Evolutionary conservation across 1,284 basidiomycete species (phyloP).

Genomic region (Malassezia obtusa): DNA sequence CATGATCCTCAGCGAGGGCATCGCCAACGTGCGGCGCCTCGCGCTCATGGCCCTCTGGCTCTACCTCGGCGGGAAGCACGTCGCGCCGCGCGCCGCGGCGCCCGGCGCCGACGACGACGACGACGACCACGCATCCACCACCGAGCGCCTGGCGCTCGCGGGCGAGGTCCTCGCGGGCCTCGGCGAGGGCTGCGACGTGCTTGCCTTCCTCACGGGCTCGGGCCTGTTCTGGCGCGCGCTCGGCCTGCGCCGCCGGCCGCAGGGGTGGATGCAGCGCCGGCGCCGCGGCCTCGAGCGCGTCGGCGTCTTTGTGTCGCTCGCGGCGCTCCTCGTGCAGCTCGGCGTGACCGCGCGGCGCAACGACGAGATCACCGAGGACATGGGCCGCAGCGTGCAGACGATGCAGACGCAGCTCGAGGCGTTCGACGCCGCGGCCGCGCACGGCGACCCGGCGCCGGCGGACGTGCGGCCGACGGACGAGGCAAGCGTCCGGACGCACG

Average conservation of each 20-base stretch:
- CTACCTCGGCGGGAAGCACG: neutral
- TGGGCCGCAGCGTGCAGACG: neutral
- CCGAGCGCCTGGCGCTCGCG: neutral
- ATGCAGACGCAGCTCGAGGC: slow-evolving; percentile 12
- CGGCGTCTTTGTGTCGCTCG: slow-evolving; percentile 27
- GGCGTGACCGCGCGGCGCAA: neutral
- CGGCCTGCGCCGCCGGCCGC: slow-evolving; percentile 18
- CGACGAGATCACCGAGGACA: neutral
- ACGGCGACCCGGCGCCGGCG: neutral
- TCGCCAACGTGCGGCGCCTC: slow-evolving; percentile 16
- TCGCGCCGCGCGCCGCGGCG: neutral
- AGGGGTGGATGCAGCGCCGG: slow-evolving; percentile 19
- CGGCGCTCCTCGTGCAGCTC: slow-evolving; percentile 18
- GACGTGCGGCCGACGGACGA: neutral
- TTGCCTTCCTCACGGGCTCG: slow-evolving; percentile 24
- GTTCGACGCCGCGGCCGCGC: neutral
- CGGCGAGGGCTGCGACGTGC: slow-evolving; percentile 31
- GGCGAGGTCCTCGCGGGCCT: slow-evolving; percentile 11
- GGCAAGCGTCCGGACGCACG: neutral
- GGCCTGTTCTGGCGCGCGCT: slow-evolving; percentile 34
- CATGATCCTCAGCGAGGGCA: slow-evolving; percentile 8
- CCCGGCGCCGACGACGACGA: too few species aligned
- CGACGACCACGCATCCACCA: neutral
- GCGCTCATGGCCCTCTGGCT: slow-evolving; percentile 5
- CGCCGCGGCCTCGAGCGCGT: slow-evolving; percentile 29